A percentile compares a stretch with the other conserved stretches of the same genome.
These are phyloP conservation scores for Ophiostoma ulmi DNA, from an alignment of 2,329 filamentous ascomycete species.

Conservation along the genomic window DNA sequence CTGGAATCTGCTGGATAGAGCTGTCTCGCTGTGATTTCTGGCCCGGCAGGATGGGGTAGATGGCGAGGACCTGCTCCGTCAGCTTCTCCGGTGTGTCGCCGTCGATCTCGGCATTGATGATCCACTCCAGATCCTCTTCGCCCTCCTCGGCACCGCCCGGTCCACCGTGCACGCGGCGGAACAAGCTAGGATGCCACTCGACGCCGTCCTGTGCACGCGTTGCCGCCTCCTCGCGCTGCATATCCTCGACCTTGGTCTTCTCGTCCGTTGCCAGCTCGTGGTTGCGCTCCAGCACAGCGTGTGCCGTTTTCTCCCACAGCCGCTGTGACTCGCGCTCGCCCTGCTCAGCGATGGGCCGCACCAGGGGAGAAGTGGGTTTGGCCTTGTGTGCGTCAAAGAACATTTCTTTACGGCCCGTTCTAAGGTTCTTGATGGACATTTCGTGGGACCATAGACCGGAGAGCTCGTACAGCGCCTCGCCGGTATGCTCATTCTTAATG, in stretches of 20 bases:
- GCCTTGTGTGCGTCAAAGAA: slow-evolving; percentile 82
- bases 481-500: slow-evolving; percentile 83
- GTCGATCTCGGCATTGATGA: slow-evolving; percentile 76
- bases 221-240: slow-evolving; percentile 82
- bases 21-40: slow-evolving; percentile 57
- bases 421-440: slow-evolving; percentile 83
- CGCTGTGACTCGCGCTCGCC: slow-evolving; percentile 83
- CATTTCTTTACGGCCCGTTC: slow-evolving; percentile 82
- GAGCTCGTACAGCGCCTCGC: slow-evolving; percentile 83
- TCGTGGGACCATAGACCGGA: slow-evolving; percentile 91
- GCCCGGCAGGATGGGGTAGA: slow-evolving; percentile 78
- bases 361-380: slow-evolving; percentile 67
- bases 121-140: slow-evolving; percentile 89
- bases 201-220: slow-evolving; percentile 69
- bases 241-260: slow-evolving; percentile 93
- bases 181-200: slow-evolving; percentile 85
- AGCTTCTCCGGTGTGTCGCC: slow-evolving; percentile 61
- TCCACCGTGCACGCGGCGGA: slow-evolving; percentile 67
- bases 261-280: slow-evolving; percentile 88
- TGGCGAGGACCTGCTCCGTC: slow-evolving; percentile 75
- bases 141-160: slow-evolving; percentile 69
- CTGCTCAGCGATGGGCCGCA: slow-evolving; percentile 78
- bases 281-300: slow-evolving; percentile 77
- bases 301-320: slow-evolving; percentile 76
- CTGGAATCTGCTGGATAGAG: slow-evolving; percentile 49